Conservation (phyloP, 2,329 filamentous ascomycete species). For the Bipolaris cookei region DNA sequence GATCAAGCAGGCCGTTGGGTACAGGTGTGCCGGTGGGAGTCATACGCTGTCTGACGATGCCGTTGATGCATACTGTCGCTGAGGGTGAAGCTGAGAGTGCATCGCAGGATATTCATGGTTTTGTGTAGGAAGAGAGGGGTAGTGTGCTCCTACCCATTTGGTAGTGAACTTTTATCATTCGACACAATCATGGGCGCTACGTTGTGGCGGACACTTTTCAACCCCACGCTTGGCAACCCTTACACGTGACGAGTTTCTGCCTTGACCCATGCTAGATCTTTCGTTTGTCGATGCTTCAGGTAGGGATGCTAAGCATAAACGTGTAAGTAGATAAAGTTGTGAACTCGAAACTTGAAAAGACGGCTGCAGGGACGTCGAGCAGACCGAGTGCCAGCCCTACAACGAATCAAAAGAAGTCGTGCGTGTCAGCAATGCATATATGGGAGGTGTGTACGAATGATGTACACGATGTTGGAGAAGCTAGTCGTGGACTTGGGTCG, state of each 20-base stretch:
- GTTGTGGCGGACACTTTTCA: background rate
- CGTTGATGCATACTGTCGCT: slow-evolving; percentile 12
- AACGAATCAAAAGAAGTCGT: no score
- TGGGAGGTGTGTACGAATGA: background rate
- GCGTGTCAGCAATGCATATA: no score
- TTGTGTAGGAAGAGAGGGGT: background rate
- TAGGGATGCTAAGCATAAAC: no score
- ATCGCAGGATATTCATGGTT: background rate
- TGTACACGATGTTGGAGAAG: background rate
- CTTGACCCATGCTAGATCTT: background rate
- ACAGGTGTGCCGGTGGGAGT: slow-evolving; percentile 65
- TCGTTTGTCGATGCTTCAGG: background rate
- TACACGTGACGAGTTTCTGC: background rate
- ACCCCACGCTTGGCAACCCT: background rate
- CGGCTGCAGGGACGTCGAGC: no score
- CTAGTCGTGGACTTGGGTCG: background rate
- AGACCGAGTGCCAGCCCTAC: no score
- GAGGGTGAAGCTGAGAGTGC: background rate
- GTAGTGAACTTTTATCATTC: no score
- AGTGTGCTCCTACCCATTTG: no score
- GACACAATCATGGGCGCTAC: no score
- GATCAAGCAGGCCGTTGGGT: slow-evolving; percentile 66
- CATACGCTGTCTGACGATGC: slow-evolving; percentile 3
- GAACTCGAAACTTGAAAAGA: no score
- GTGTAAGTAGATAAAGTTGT: no score